Conservation (phyloP, 2,329 filamentous ascomycete genomes). For the Dothistroma pini region DNA sequence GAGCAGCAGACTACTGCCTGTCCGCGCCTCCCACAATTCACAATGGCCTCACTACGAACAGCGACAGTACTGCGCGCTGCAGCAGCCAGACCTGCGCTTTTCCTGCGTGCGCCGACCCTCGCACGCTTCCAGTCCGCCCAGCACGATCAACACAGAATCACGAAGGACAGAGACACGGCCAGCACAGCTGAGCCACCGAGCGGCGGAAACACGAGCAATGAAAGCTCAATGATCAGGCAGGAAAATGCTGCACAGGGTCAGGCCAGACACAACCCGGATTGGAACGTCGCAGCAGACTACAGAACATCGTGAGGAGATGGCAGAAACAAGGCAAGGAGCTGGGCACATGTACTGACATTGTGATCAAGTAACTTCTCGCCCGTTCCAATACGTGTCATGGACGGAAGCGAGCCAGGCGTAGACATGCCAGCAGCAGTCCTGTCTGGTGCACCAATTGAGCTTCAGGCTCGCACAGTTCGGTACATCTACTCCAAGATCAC, state of each 20-base stretch:
- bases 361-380: constrained; percentile 75
- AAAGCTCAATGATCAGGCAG: constrained; percentile 47
- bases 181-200: constrained; percentile 16
- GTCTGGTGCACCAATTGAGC: constrained; percentile 87
- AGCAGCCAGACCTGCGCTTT: constrained; percentile 26
- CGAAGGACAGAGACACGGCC: constrained; percentile 15
- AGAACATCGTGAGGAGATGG: constrained; percentile 71
- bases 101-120: constrained; percentile 23
- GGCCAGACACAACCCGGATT: constrained; percentile 72
- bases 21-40: not conserved
- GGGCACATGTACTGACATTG: constrained; percentile 26
- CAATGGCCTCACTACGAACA: constrained; percentile 32
- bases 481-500: constrained; percentile 44
- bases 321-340: not conserved
- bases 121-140: constrained; percentile 17
- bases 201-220: constrained; percentile 6
- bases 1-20: constrained; percentile 4
- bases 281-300: constrained; percentile 75
- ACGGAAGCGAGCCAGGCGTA: constrained; percentile 78
- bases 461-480: constrained; percentile 92
- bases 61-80: constrained; percentile 40
- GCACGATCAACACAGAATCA: constrained; percentile 8
- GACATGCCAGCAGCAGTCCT: constrained; percentile 77
- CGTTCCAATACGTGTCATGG: constrained; percentile 82
- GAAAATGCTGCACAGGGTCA: constrained; percentile 50